Percentiles rank a stretch among this genome's conserved stretches.
Conservation (phyloP, 2,329 filamentous ascomycete genomes). For the Cytospora paraplurivora region DNA sequence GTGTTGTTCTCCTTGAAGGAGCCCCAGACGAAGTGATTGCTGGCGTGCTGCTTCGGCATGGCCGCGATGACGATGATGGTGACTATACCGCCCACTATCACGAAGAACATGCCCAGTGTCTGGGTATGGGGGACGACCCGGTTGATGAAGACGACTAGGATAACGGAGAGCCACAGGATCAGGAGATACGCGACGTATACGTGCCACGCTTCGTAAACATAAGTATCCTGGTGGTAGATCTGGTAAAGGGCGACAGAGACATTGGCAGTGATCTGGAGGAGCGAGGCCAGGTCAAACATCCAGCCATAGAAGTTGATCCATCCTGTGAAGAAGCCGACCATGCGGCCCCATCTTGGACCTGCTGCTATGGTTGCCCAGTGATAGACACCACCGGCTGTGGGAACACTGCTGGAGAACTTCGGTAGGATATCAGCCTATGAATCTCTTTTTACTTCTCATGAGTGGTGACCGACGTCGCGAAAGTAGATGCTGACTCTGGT, state of each 20-base stretch:
- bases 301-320: slow-evolving; percentile 61
- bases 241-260: slow-evolving; percentile 63
- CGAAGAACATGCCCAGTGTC: slow-evolving; percentile 56
- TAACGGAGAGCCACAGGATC: slow-evolving; percentile 55
- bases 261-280: slow-evolving; percentile 60
- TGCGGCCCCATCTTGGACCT: slow-evolving; percentile 55
- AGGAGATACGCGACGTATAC: slow-evolving; percentile 60
- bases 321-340: slow-evolving; percentile 50
- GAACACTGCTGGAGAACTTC: slow-evolving; percentile 62
- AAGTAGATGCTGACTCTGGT: background rate
- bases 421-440: slow-evolving; percentile 38
- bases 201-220: slow-evolving; percentile 56
- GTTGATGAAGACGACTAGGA: slow-evolving; percentile 59
- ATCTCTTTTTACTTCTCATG: background rate
- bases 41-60: slow-evolving; percentile 57
- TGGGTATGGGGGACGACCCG: slow-evolving; percentile 56
- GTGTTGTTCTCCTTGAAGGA: slow-evolving; percentile 49
- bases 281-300: slow-evolving; percentile 63
- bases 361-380: slow-evolving; percentile 63
- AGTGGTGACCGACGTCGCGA: background rate
- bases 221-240: slow-evolving; percentile 56
- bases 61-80: slow-evolving; percentile 53
- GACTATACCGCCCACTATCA: slow-evolving; percentile 53
- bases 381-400: slow-evolving; percentile 61
- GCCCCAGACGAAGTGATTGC: slow-evolving; percentile 56